Percentiles rank a stretch among this genome's conserved stretches.
These are phyloP conservation scores for Xylaria multiplex DNA, from an alignment of 2,329 filamentous ascomycete species.

Conservation along the genomic window DNA sequence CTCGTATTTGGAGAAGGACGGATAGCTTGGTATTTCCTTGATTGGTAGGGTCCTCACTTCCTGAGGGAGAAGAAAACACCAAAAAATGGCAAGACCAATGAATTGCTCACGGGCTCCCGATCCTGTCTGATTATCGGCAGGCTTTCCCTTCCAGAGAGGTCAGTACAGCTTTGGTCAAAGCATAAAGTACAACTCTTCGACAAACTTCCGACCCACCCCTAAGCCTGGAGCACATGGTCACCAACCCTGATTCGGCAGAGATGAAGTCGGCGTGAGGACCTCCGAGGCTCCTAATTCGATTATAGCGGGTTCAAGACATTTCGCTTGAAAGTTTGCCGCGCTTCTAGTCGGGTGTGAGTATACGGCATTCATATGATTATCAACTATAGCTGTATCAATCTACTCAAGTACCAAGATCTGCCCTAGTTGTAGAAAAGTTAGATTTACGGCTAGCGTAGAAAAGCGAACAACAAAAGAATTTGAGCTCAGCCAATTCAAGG, in stretches of 20 bases:
- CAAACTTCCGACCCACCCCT: conserved; percentile 1
- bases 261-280: conserved; percentile 40
- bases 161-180: not conserved
- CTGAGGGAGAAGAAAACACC: not conserved
- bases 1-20: not conserved
- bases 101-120: not conserved
- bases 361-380: not conserved
- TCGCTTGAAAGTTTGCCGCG: not conserved
- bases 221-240: conserved; percentile 1
- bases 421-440: too few species aligned
- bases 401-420: too few species aligned
- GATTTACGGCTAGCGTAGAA: too few species aligned
- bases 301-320: conserved; percentile 3
- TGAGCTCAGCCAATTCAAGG: not conserved
- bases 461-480: too few species aligned
- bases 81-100: not conserved
- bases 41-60: not conserved
- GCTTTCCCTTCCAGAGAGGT: not conserved
- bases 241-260: conserved; percentile 31
- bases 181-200: not conserved
- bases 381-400: not conserved
- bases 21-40: not conserved
- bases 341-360: not conserved
- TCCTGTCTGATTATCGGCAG: not conserved
- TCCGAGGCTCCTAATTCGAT: conserved; percentile 38